Conservation (phyloP, 192 early-diverging fungal species). For the Linnemannia exigua region DNA sequence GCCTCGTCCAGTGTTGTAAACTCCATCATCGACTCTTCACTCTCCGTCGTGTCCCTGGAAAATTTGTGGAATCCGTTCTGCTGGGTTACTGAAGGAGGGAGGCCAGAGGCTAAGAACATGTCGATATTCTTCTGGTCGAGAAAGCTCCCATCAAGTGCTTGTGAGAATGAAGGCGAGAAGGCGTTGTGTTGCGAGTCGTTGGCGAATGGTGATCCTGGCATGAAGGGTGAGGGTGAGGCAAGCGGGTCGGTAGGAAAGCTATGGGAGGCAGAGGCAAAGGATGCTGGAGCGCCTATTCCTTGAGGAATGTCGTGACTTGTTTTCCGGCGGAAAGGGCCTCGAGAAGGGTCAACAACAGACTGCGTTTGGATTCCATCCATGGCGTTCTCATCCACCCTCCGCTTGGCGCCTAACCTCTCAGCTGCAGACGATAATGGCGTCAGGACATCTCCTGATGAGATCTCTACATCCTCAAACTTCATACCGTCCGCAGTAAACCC, state of each 20-base stretch:
- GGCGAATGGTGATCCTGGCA: constrained; percentile 40
- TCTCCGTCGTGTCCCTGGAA: constrained; percentile 15
- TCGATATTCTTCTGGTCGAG: constrained; percentile 48
- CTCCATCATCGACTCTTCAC: constrained; percentile 39
- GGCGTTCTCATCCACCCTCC: constrained; percentile 27
- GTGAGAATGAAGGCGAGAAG: constrained; percentile 25
- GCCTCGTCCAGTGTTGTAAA: constrained; percentile 48
- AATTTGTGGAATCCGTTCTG: background rate
- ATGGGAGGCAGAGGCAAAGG: background rate
- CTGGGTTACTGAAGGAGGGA: background rate
- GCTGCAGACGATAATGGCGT: constrained; percentile 20
- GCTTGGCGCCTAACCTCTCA: constrained; percentile 40
- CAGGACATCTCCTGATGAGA: constrained; percentile 31
- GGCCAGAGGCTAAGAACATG: constrained; percentile 32
- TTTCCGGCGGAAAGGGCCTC: constrained; percentile 55
- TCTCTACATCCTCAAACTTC: constrained; percentile 33
- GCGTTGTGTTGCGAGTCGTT: constrained; percentile 18
- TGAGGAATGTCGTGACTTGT: constrained; percentile 47
- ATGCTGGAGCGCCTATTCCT: background rate
- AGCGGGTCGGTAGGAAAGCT: background rate
- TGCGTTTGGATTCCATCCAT: constrained; percentile 41
- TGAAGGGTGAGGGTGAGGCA: constrained; percentile 32
- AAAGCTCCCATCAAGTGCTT: constrained; percentile 31
- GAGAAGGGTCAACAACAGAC: constrained; percentile 15
- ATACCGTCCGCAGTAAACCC: background rate